Conservation (phyloP, 306 rosid species). For the Abrus pulchellus region DNA sequence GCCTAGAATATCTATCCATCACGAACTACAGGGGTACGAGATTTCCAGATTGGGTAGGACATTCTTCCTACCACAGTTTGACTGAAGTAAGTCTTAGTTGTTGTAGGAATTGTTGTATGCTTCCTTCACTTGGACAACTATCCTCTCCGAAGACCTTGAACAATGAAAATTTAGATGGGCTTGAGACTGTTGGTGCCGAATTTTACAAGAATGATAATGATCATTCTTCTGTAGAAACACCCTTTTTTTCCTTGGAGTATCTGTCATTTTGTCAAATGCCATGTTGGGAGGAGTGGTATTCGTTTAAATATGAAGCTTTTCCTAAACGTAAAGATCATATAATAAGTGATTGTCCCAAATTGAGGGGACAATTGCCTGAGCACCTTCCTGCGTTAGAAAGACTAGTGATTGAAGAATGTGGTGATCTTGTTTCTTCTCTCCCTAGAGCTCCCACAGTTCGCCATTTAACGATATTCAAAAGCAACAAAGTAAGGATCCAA, state of each 20-base stretch:
- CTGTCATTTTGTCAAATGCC: background rate
- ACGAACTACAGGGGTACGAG: background rate
- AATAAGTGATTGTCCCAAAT: too few relatives aligned
- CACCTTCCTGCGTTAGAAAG: background rate
- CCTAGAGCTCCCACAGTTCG: background rate
- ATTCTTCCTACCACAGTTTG: too few relatives aligned
- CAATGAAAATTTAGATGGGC: too few relatives aligned
- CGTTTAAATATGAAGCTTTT: slow-evolving; percentile 4
- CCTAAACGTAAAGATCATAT: background rate
- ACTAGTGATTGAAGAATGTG: background rate
- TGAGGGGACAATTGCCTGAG: too few relatives aligned
- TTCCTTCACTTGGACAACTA: too few relatives aligned
- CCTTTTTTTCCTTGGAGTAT: background rate
- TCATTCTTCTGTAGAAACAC: background rate
- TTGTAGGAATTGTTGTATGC: too few relatives aligned
- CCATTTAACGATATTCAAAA: accelerated
- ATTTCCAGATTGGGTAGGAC: too few relatives aligned
- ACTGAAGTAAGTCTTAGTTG: too few relatives aligned
- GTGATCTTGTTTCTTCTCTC: background rate
- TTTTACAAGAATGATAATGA: background rate
- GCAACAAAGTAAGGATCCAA: background rate
- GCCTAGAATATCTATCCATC: background rate
- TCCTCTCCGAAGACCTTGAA: too few relatives aligned
- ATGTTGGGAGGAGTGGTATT: slow-evolving; percentile 11
- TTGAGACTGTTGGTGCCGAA: too few relatives aligned